Evolutionary conservation across 2,329 filamentous ascomycete species (phyloP), one percentile per base, ranked within the genome.

Genomic region (Phialophora tarda): DNA sequence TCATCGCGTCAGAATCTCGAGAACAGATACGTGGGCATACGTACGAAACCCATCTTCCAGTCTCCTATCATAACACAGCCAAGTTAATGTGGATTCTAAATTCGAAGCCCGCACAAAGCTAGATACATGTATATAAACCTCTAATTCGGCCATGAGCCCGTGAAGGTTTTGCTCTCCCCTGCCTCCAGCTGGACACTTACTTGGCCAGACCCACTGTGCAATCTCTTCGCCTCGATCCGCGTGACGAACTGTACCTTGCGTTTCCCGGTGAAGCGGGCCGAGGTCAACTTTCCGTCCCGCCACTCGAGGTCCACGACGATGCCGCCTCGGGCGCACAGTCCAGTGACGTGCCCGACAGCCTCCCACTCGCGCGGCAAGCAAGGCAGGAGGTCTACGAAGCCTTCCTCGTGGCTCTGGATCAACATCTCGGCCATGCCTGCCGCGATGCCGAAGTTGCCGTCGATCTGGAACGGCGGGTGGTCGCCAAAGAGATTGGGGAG

Each of bases 371-470:
- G 53, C 23, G 61, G 53, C 11, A 63, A 34, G 41, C 47, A 48
- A 11, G 61, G 61, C 10, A 63, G 32, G 12, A 63, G 26, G 14
- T 54, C 47, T 6, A 63, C 51, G 7, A 57, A 48, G 17, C 51
- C 61, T 24, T 57, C 61, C 71, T 63, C 75, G 21, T 48, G 56
- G 69, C 72, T 77, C 68, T 84, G 81, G 14, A 83, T 65, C 38
- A 83, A 65, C 73, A 80, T 81, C 71, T 84, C 82, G 1, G 80
- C 68, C 14, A 84, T 79, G 1, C 80, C 82, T 3, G 80, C 80
- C n/a, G 78, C 78, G 1, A 78, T 79, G 1, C 82, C 83, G 66
- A 84, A 82, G 61, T 84, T 84, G 0, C 82, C 82, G 69, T 84
- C 82, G 24, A 83, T 82, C 67, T 84, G 82, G 67, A 84, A 83